Conservation (phyloP, 2,329 filamentous ascomycete species). For the Colletotrichum cuscutae region DNA sequence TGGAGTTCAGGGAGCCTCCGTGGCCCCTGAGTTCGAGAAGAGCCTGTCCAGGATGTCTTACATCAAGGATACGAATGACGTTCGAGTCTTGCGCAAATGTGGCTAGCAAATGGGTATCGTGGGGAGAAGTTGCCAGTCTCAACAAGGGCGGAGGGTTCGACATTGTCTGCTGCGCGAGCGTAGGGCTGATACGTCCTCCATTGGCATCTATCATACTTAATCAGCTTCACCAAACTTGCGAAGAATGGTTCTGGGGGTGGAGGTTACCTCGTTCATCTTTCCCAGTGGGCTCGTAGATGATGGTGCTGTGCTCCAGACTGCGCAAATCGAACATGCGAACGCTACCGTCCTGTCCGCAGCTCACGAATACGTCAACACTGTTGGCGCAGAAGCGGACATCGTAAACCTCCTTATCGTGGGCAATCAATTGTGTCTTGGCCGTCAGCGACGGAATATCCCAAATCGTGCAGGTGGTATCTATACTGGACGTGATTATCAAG, state of each 20-base stretch:
- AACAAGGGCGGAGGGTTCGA: constrained; percentile 80
- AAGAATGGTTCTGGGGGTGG: too few species aligned
- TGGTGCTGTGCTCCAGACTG: constrained; percentile 96
- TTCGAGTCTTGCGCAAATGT: constrained; percentile 96
- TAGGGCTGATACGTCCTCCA: constrained; percentile 75
- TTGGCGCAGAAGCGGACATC: constrained; percentile 98
- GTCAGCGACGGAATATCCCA: constrained; percentile 99
- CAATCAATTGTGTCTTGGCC: constrained; percentile 97
- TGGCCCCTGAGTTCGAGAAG: constrained; percentile 94
- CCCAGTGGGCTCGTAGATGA: constrained; percentile 96
- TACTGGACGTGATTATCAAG: constrained; percentile 97
- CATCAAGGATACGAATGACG: constrained; percentile 93
- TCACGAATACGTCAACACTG: constrained; percentile 98
- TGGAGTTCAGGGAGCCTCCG: constrained; percentile 84
- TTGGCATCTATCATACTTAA: constrained; percentile 56
- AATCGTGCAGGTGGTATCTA: constrained; percentile 98
- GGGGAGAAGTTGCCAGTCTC: constrained; percentile 88
- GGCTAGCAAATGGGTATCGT: constrained; percentile 94
- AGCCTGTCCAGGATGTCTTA: constrained; percentile 94
- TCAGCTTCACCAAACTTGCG: constrained; percentile 2
- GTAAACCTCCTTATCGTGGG: constrained; percentile 98
- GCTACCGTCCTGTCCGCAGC: constrained; percentile 96
- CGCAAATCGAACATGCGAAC: constrained; percentile 98
- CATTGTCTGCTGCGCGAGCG: constrained; percentile 81
- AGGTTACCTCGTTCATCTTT: constrained; percentile 78